Evolutionary conservation across 108 stramenopile genomes (phyloP).

Genomic region (Pseudonitzschia multiseries): DNA sequence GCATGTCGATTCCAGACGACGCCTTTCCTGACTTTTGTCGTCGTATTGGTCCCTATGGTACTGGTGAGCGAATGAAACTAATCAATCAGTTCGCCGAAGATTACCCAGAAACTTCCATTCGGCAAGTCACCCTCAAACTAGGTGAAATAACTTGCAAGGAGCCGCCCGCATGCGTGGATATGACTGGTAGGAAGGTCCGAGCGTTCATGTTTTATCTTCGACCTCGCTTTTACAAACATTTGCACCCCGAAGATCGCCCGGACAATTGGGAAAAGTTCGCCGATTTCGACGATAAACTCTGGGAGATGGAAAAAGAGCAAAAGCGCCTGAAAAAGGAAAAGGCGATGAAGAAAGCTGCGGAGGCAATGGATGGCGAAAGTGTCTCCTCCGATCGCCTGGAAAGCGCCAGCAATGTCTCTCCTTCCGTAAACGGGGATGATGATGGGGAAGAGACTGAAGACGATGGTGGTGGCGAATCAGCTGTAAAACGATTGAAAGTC

Average conservation of each 20-base stretch:
- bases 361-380: conserved; percentile 9
- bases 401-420: conserved; percentile 29
- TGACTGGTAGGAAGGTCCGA: conserved; percentile 50
- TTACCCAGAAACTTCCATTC: conserved; percentile 69
- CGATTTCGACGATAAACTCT: conserved; percentile 60
- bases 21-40: conserved; percentile 79
- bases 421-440: conserved; percentile 25
- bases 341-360: conserved; percentile 13
- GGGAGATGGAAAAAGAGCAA: conserved; percentile 36
- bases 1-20: conserved; percentile 78
- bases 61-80: conserved; percentile 66
- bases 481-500: conserved; percentile 6
- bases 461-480: conserved; percentile 18
- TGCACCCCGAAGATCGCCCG: conserved; percentile 67
- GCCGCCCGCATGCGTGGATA: conserved; percentile 65
- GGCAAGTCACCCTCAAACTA: conserved; percentile 82
- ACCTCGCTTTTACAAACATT: conserved; percentile 78
- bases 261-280: conserved; percentile 78
- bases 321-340: conserved; percentile 21
- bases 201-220: conserved; percentile 79
- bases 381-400: conserved; percentile 12
- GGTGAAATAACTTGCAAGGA: conserved; percentile 81
- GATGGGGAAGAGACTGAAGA: conserved; percentile 38
- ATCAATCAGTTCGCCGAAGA: conserved; percentile 80
- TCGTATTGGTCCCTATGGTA: conserved; percentile 70